Base-by-base conservation (phyloP, 2,329 filamentous ascomycete genomes). In the Penicillium janthinellum region DNA sequence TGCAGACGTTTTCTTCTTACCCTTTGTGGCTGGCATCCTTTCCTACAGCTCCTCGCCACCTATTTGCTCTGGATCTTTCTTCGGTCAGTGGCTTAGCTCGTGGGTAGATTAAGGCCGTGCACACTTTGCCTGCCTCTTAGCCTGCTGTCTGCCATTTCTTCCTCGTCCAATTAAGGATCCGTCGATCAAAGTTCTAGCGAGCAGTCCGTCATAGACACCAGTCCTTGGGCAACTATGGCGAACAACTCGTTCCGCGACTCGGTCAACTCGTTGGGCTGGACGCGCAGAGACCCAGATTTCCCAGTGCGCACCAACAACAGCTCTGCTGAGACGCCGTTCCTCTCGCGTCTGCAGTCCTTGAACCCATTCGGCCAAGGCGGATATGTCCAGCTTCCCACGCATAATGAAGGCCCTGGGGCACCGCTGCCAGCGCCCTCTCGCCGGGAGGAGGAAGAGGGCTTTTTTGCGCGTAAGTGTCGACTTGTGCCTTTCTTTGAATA, bases 251-350 rank as follows among this genome's bases (percentile, higher is more conserved):
- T 99, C 78, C 88, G 93, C 75, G 92, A 97, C 78, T 96, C 91
- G 22, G 92, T 98, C 83, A 96, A 91, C 82, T 95, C 92, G 60
- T 80, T 98, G 71, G 95, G 95, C 62, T 98, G 95, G 95, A 91
- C 91, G 72, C 90, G 94, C 69, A 87, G 94, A 72, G 89, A 92
- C 59, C 77, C 86, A 65, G 90, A 96, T 71, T 81, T 90, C 56
- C 88, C 92, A 65, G 88, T 90, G 70, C 90, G 86, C 77, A 95
- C 78, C 49, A 78, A 72, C 53, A 77, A 72, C 65, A 52, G 63
- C 44, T 82, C 82, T 64, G 85, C 88, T 68, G 85, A 87, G 71
- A 88, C 86, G 63, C 90, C 91, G 31, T 82, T 98, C 57, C 77
- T 97, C 62, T 90, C 91, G 56, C 91, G 88, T 64, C 83, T 99